Conservation (phyloP, 2,329 filamentous ascomycete species). For the Myriosclerotinia scirpicola region DNA sequence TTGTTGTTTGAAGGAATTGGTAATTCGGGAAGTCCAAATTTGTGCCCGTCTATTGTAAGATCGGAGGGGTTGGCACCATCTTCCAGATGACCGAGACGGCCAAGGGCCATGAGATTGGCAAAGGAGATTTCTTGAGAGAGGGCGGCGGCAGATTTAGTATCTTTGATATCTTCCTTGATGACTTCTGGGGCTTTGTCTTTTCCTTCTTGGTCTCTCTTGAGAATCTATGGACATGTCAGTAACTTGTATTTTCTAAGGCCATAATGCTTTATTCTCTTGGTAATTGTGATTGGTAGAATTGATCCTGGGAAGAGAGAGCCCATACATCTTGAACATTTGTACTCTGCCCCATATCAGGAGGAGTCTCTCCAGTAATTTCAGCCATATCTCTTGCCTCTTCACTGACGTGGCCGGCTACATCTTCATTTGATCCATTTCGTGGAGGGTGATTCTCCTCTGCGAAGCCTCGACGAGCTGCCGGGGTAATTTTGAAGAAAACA, state of each 20-base stretch:
- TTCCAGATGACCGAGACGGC: slow-evolving; percentile 37
- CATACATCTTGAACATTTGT: slow-evolving; percentile 66
- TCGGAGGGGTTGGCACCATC: slow-evolving; percentile 35
- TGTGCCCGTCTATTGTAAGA: slow-evolving; percentile 44
- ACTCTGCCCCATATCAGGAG: slow-evolving; percentile 64
- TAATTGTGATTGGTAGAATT: background rate
- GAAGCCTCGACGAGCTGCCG: slow-evolving; percentile 35
- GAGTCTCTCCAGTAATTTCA: slow-evolving; percentile 55
- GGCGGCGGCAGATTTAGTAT: slow-evolving; percentile 25
- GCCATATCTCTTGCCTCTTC: slow-evolving; percentile 64
- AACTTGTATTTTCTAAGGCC: slow-evolving; percentile 27
- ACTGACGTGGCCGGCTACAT: slow-evolving; percentile 58
- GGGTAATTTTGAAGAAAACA: slow-evolving; percentile 30
- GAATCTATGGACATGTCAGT: slow-evolving; percentile 49
- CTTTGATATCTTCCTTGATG: slow-evolving; percentile 57
- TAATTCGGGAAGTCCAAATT: slow-evolving; percentile 71
- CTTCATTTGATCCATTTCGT: slow-evolving; percentile 50
- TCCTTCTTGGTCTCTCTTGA: slow-evolving; percentile 61
- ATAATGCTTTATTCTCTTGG: slow-evolving; percentile 24
- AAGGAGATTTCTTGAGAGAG: slow-evolving; percentile 38
- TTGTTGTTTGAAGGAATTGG: slow-evolving; percentile 62
- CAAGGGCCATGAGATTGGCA: slow-evolving; percentile 37
- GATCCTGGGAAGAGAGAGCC: slow-evolving; percentile 7
- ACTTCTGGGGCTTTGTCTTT: slow-evolving; percentile 65
- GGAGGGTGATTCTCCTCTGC: slow-evolving; percentile 36